These are phyloP conservation scores for Solioccasus polychromus DNA, from an alignment of 768 basidiomycete genomes.

Conservation along the genomic window DNA sequence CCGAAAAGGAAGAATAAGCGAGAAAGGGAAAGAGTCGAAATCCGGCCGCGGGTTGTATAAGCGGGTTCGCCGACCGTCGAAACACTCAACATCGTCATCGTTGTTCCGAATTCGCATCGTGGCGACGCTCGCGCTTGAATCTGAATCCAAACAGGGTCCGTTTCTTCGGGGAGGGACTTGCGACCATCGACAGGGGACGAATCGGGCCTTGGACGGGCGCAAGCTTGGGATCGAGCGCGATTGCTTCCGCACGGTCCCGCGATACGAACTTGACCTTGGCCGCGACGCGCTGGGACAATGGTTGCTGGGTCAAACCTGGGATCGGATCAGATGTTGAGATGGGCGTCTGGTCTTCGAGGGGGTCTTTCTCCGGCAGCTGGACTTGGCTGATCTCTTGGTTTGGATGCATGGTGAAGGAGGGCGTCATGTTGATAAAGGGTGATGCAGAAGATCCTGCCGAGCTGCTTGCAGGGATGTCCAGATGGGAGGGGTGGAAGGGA, in stretches of 20 bases:
- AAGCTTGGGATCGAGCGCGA: conserved; percentile 30
- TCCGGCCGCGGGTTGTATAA: too few relatives aligned
- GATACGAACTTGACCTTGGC: conserved; percentile 21
- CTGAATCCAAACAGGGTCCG: conserved; percentile 24
- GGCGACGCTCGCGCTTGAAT: conserved; percentile 4
- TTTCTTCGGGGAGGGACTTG: conserved; percentile 14
- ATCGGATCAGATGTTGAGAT: neutral
- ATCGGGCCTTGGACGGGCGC: conserved; percentile 32
- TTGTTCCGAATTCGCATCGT: neutral
- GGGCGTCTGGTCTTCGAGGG: neutral
- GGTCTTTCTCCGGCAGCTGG: neutral
- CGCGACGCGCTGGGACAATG: conserved; percentile 10
- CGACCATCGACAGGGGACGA: conserved; percentile 27
- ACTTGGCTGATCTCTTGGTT: neutral
- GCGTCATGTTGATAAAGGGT: conserved; percentile 10
- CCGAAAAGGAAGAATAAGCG: neutral
- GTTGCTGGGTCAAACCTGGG: neutral
- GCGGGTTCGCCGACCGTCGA: too few relatives aligned
- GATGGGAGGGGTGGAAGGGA: conserved; percentile 1
- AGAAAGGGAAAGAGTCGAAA: too few relatives aligned
- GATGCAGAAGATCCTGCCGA: conserved; percentile 13
- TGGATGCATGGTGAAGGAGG: conserved; percentile 13
- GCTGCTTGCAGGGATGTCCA: conserved; percentile 9
- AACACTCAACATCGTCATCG: neutral
- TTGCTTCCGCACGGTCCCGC: conserved; percentile 25